Base-by-base conservation (phyloP, 108 stramenopile genomes). In the Pseudonitzschia multiseries region DNA sequence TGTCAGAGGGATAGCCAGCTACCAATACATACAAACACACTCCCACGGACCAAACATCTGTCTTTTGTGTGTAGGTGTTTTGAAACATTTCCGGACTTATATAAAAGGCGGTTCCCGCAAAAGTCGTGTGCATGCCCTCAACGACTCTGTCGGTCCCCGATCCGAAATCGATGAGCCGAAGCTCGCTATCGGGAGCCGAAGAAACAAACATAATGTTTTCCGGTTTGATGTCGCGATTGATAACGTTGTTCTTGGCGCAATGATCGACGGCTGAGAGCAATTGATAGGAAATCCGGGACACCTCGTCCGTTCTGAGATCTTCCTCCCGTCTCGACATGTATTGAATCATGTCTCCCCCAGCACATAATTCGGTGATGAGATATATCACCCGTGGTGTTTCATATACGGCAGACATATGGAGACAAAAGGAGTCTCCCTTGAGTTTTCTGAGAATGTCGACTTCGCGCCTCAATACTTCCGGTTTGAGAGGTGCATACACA, bases 1-100 rank as follows among this genome's bases (percentile, higher is more conserved):
- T 31, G 13, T 90, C 89, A 1, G 88, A 84, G 26, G 92, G 92
- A 65, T 80, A 92, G 33, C 93, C 93, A 6, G 93, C 93, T 17
- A 90, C 93, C 21, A 94, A 68, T 0, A 94, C 93, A 57, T 92
- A 94, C 1, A 94, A 72, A 13, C 87, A 83, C 1, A 80, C 90
- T 24, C 87, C 93, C 8, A 73, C 87, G 21, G 79, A 81, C 90
- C 90, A 94, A 3, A 94, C 87, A 57, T 94, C 93, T 22, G 81
- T 87, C 56, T 81, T 84, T 65, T 81, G 61, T 6, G 75, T 79
- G 72, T 88, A 88, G 2, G 80, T 81, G 20, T 78, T 69, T 76
- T 88, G 87, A 80, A 94, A 91, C 88, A 92, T 74, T 73, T 94
- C 90, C 0, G 93, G 93, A 13, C 83, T 84, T 40, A 90, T 92